These are phyloP conservation scores for Coprinopsis strossmayeri DNA, from an alignment of 768 basidiomycete species.

Conservation along the genomic window DNA sequence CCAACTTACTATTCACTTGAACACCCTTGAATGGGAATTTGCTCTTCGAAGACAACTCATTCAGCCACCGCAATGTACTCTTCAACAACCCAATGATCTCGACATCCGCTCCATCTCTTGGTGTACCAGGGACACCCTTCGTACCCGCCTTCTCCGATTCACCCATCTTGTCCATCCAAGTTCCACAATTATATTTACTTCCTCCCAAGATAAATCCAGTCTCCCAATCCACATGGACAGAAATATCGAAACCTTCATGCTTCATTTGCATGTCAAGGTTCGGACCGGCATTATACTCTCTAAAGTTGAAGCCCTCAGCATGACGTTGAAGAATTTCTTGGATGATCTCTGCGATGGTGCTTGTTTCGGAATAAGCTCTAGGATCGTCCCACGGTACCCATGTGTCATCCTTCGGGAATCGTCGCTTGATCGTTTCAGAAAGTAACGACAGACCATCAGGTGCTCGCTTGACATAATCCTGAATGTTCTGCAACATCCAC, in stretches of 20 bases:
- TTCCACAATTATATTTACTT: slow-evolving; percentile 80
- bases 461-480: slow-evolving; percentile 81
- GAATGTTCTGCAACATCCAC: slow-evolving; percentile 99
- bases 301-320: slow-evolving; percentile 85
- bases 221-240: slow-evolving; percentile 92
- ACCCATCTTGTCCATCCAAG: slow-evolving; percentile 99
- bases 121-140: slow-evolving; percentile 93
- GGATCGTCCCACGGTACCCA: slow-evolving; percentile 92
- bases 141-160: slow-evolving; percentile 87
- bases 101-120: slow-evolving; percentile 91
- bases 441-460: slow-evolving; percentile 83
- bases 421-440: slow-evolving; percentile 76
- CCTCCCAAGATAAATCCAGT: slow-evolving; percentile 90
- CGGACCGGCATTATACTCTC: slow-evolving; percentile 94
- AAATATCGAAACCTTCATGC: slow-evolving; percentile 87
- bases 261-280: slow-evolving; percentile 98
- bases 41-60: slow-evolving; percentile 52
- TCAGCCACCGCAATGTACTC: slow-evolving; percentile 89
- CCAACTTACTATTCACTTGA: slow-evolving; percentile 59
- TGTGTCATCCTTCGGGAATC: slow-evolving; percentile 90
- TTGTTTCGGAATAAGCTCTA: slow-evolving; percentile 74
- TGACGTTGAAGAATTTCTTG: slow-evolving; percentile 96
- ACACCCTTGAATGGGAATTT: slow-evolving; percentile 92
- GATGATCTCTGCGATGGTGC: slow-evolving; percentile 87
- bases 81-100: slow-evolving; percentile 93